Conservation (phyloP, 2,329 filamentous ascomycete species). For the Penicillium sp. region DNA sequence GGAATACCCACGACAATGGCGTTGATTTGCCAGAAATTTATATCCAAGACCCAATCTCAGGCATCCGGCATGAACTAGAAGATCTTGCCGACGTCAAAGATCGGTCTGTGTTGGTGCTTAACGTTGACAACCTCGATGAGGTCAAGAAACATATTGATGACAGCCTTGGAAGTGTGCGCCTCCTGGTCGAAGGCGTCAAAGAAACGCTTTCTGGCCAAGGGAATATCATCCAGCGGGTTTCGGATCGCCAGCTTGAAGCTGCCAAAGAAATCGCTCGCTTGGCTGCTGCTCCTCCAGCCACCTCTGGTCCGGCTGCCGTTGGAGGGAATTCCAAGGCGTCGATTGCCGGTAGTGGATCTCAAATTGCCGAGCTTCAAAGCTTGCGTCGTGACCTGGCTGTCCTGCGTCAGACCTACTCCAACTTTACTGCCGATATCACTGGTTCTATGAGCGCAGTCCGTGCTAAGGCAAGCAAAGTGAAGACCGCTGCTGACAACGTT, state of each 20-base stretch:
- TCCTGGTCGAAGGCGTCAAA: constrained; percentile 82
- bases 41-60: constrained; percentile 92
- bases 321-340: constrained; percentile 28
- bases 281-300: constrained; percentile 49
- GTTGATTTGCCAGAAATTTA: constrained; percentile 94
- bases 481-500: constrained; percentile 69
- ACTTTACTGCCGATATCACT: constrained; percentile 84
- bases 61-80: constrained; percentile 94
- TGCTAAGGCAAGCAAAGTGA: constrained; percentile 77
- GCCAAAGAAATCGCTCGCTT: constrained; percentile 79
- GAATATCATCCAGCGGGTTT: constrained; percentile 77
- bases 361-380: constrained; percentile 75
- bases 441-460: constrained; percentile 82
- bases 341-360: constrained; percentile 52
- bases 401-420: constrained; percentile 87
- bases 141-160: constrained; percentile 97
- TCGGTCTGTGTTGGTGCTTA: constrained; percentile 88
- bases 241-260: constrained; percentile 85
- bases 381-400: constrained; percentile 87
- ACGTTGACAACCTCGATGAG: constrained; percentile 89
- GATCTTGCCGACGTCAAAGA: constrained; percentile 93
- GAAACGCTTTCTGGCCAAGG: constrained; percentile 82
- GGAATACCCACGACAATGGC: constrained; percentile 95
- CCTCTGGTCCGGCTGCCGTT: constrained; percentile 22
- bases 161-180: constrained; percentile 74